These are phyloP conservation scores for Lipomyces chichibuensis DNA, from an alignment of 805 yeast species.

Conservation along the genomic window DNA sequence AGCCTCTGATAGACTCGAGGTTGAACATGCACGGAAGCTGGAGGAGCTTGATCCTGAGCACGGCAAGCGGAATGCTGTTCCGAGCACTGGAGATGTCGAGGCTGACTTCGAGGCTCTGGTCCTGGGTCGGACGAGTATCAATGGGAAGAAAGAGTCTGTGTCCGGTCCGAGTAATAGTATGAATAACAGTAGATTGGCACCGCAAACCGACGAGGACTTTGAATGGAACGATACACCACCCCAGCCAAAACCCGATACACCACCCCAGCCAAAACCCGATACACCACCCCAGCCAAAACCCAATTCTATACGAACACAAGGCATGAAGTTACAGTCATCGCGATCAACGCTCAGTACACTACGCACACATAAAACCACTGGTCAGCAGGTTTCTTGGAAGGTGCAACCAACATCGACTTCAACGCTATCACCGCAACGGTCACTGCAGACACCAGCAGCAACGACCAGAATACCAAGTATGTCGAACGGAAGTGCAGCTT, in stretches of 20 bases:
- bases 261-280: constrained; percentile 2
- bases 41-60: constrained; percentile 21
- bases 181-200: constrained; percentile 15
- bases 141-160: not conserved
- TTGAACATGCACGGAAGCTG: constrained; percentile 47
- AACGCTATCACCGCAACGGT: not conserved
- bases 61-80: not conserved
- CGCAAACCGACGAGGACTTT: constrained; percentile 22
- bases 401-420: constrained; percentile 11
- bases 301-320: not conserved
- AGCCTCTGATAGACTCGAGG: constrained; percentile 52
- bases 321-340: constrained; percentile 22
- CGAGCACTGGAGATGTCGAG: constrained; percentile 24
- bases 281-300: not conserved
- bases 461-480: not conserved
- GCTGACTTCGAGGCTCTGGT: constrained; percentile 36
- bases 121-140: constrained; percentile 19
- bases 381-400: constrained; percentile 6
- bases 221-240: constrained; percentile 17
- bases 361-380: constrained; percentile 13
- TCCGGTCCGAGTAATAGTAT: not conserved
- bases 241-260: not conserved
- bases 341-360: constrained; percentile 12
- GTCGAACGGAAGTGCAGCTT: not conserved
- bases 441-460: not conserved